Evolutionary conservation across 1,139 yeast genomes (phyloP).

Genomic region (Lodderomyces beijingensis): DNA sequence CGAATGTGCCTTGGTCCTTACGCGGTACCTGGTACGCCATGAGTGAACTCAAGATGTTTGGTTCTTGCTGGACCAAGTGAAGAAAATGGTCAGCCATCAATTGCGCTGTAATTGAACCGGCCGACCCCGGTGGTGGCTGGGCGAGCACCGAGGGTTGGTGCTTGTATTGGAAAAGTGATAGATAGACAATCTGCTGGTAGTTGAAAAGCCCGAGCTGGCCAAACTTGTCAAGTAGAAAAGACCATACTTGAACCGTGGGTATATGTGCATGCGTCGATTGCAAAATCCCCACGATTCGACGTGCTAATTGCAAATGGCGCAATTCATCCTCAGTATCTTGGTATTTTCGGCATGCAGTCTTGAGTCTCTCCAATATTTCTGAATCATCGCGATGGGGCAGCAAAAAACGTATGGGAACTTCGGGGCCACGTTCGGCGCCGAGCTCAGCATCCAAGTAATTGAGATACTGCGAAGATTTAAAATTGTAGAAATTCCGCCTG

Average conservation of each 20-base stretch:
- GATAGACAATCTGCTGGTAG: conserved; percentile 27
- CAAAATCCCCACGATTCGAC: conserved; percentile 18
- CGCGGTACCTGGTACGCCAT: conserved; percentile 23
- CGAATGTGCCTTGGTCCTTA: conserved; percentile 18
- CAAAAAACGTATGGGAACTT: conserved; percentile 3
- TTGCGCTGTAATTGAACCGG: conserved; percentile 7
- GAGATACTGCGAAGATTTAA: conserved; percentile 30
- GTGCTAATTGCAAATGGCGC: conserved; percentile 21
- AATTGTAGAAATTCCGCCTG: conserved; percentile 14
- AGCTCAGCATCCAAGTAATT: conserved; percentile 23
- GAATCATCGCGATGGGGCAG: conserved; percentile 8
- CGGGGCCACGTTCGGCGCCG: conserved; percentile 3
- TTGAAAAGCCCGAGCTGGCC: conserved; percentile 19
- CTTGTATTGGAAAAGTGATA: conserved; percentile 21
- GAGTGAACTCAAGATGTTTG: conserved; percentile 25
- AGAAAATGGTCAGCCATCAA: conserved; percentile 20
- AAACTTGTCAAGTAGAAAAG: conserved; percentile 23
- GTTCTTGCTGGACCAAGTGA: conserved; percentile 22
- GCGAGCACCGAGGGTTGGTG: conserved; percentile 20
- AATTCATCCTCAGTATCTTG: conserved; percentile 5
- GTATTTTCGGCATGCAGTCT: conserved; percentile 16
- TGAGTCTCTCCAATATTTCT: conserved; percentile 18
- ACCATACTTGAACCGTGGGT: conserved; percentile 24
- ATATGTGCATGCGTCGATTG: conserved; percentile 17
- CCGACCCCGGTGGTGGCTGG: conserved; percentile 8